Conservation (phyloP, 805 yeast genomes). For the Ogataea chonburiensis region DNA sequence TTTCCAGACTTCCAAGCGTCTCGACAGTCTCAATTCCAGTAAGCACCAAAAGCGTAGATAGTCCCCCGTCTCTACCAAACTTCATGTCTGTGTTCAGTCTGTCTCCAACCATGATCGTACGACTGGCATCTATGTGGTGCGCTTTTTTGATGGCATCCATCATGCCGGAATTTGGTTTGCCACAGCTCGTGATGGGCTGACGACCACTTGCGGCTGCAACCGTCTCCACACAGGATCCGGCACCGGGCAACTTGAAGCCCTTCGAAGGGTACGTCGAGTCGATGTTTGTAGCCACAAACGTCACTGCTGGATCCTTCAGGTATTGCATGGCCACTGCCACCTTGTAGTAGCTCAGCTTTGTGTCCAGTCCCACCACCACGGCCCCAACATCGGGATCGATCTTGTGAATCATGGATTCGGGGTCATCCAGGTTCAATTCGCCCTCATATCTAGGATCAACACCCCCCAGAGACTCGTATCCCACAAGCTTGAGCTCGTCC, state of each 20-base stretch:
- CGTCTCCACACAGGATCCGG: slow-evolving; percentile 85
- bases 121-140: slow-evolving; percentile 50
- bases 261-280: slow-evolving; percentile 93
- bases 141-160: slow-evolving; percentile 81
- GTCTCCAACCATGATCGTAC: slow-evolving; percentile 92
- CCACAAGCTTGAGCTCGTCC: slow-evolving; percentile 71
- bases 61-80: slow-evolving; percentile 85
- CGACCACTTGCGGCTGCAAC: slow-evolving; percentile 76
- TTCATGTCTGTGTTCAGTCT: slow-evolving; percentile 92
- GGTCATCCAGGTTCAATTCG: slow-evolving; percentile 55
- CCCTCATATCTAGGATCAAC: slow-evolving; percentile 60
- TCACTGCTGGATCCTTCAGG: slow-evolving; percentile 58
- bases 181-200: slow-evolving; percentile 77
- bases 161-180: slow-evolving; percentile 90
- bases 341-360: slow-evolving; percentile 75
- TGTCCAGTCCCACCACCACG: slow-evolving; percentile 86
- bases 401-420: slow-evolving; percentile 53
- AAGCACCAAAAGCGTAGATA: slow-evolving; percentile 82
- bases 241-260: slow-evolving; percentile 87
- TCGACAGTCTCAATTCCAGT: slow-evolving; percentile 88
- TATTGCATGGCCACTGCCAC: slow-evolving; percentile 81
- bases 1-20: slow-evolving; percentile 44
- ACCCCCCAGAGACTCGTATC: slow-evolving; percentile 81
- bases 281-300: slow-evolving; percentile 89
- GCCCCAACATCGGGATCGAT: slow-evolving; percentile 78